phyloP scores from a whole-genome alignment of 169 alveolate genomes.

The Plasmodium yoelii region DNA sequence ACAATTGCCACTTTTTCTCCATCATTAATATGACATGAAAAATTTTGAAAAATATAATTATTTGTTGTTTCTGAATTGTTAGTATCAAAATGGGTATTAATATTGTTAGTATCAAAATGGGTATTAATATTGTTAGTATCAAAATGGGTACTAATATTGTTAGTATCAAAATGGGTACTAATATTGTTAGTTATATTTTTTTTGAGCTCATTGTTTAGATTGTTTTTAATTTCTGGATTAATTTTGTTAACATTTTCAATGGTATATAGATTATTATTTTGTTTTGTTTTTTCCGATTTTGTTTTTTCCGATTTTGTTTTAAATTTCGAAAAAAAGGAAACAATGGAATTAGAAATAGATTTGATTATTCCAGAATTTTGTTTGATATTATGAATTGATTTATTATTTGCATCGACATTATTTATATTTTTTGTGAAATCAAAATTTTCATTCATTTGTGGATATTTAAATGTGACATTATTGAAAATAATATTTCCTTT shows the following conservation, averaged over 20 bases:
- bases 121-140: too few species aligned
- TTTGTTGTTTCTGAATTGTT: neutral
- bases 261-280: neutral
- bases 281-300: neutral
- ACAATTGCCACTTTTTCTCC: conserved; percentile 75
- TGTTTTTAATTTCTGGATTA: neutral
- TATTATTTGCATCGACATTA: neutral
- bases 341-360: too few species aligned
- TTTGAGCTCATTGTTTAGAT: neutral
- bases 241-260: neutral
- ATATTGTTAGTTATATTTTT: neutral
- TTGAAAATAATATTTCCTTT: conserved; percentile 44
- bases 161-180: too few species aligned
- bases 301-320: neutral
- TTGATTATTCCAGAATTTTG: too few species aligned
- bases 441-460: conserved; percentile 9
- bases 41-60: conserved; percentile 63
- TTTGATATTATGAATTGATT: neutral
- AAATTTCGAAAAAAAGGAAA: too few species aligned
- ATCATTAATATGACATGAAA: conserved; percentile 44
- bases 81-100: too few species aligned
- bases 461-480: conserved; percentile 58
- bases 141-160: too few species aligned
- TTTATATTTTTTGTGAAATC: conserved; percentile 3
- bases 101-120: neutral